These are phyloP conservation scores for Leccinum imitatum DNA, from an alignment of 768 basidiomycete genomes.

Conservation along the genomic window DNA sequence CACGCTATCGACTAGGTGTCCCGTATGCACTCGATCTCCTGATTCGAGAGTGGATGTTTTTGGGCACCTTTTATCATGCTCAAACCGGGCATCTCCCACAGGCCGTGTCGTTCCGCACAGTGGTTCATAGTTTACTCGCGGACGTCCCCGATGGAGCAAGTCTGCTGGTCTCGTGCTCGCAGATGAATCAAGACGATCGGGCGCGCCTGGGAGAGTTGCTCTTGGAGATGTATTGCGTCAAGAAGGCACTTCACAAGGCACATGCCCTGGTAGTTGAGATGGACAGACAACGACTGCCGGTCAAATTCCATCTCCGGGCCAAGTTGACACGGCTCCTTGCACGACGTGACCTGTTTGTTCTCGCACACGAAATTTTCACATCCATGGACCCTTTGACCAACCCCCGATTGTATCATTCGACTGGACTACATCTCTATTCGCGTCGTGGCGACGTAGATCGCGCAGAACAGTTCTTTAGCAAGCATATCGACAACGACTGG, in stretches of 20 bases:
- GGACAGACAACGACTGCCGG: conserved; percentile 34
- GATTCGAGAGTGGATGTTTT: conserved; percentile 37
- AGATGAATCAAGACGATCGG: conserved; percentile 30
- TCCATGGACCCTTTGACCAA: conserved; percentile 26
- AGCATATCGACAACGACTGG: conserved; percentile 33
- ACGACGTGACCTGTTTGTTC: conserved; percentile 35
- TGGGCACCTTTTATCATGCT: conserved; percentile 26
- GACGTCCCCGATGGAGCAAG: conserved; percentile 34
- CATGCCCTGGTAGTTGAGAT: conserved; percentile 42
- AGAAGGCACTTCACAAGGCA: conserved; percentile 36
- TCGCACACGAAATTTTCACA: conserved; percentile 46
- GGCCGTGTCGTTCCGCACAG: conserved; percentile 29
- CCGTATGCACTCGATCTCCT: conserved; percentile 39
- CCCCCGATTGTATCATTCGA: conserved; percentile 31
- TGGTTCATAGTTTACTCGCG: conserved; percentile 27
- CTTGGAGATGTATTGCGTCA: conserved; percentile 38
- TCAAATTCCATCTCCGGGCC: conserved; percentile 32
- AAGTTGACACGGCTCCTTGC: conserved; percentile 45
- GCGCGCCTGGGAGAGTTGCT: conserved; percentile 40
- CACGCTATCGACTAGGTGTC: conserved; percentile 34
- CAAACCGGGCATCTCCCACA: conserved; percentile 8
- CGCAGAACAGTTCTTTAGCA: conserved; percentile 44
- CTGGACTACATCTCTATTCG: conserved; percentile 53
- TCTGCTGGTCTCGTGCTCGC: conserved; percentile 22
- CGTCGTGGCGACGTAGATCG: conserved; percentile 48